Percentiles rank a stretch among this genome's conserved stretches.
Evolutionary conservation across 306 rosid genomes (phyloP).

Genomic region (Vicia villosa): DNA sequence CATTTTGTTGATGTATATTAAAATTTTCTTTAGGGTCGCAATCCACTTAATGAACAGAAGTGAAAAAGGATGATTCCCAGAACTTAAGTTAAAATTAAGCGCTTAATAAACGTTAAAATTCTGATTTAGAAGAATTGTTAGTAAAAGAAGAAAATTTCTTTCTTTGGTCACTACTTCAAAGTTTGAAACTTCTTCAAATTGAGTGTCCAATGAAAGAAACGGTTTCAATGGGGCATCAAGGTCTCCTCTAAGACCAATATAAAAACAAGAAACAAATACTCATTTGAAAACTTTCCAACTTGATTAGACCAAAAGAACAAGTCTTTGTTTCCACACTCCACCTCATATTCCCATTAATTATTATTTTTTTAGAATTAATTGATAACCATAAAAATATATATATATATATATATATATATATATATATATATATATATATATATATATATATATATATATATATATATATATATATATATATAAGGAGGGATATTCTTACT

Average conservation of each 20-base stretch:
- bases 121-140: neutral
- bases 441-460: no score
- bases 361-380: no score
- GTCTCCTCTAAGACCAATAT: constrained; percentile 48
- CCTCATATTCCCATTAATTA: neutral
- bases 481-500: no score
- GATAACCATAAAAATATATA: no score
- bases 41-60: neutral
- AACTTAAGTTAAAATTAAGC: constrained; percentile 19
- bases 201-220: constrained; percentile 27
- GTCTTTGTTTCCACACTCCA: constrained; percentile 44
- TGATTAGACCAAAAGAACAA: constrained; percentile 54
- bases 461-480: no score
- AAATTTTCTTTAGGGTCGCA: no score
- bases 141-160: neutral
- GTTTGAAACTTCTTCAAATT: constrained; percentile 37
- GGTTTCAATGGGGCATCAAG: constrained; percentile 49
- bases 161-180: constrained; percentile 40
- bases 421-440: no score
- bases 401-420: no score
- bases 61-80: constrained; percentile 25
- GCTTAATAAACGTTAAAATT: constrained; percentile 31
- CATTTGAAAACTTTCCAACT: constrained; percentile 40
- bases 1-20: no score
- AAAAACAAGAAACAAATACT: neutral